A percentile compares a stretch with the other conserved stretches of the same genome.
Evolutionary conservation across 176 grass and related monocot species (phyloP).

Genomic region (Zizania latifolia): DNA sequence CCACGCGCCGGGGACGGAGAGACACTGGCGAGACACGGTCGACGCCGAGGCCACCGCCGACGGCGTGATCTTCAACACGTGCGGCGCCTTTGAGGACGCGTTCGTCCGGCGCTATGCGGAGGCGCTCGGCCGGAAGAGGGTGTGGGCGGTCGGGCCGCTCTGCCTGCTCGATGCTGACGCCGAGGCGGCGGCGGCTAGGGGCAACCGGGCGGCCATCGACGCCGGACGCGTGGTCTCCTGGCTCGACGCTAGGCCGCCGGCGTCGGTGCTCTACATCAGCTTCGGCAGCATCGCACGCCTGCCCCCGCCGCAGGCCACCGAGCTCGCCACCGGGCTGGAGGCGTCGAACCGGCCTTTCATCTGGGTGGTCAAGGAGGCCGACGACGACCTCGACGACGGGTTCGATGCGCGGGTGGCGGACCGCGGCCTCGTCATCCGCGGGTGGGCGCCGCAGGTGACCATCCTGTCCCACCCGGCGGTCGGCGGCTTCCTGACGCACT

Average conservation of each 20-base stretch:
- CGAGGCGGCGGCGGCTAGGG: conserved; percentile 17
- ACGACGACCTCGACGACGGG: background rate
- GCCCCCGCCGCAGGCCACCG: conserved; percentile 26
- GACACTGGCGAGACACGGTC: conserved; percentile 11
- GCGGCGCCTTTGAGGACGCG: conserved; percentile 24
- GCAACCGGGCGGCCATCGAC: conserved; percentile 26
- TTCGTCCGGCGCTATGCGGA: conserved; percentile 34
- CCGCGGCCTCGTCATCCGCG: conserved; percentile 44
- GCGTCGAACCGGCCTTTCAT: conserved; percentile 32
- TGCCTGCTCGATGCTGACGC: conserved; percentile 25
- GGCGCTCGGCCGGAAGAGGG: conserved; percentile 27
- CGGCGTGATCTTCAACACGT: conserved; percentile 49
- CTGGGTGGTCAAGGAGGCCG: conserved; percentile 23
- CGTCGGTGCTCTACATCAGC: conserved; percentile 49
- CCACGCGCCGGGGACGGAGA: conserved; percentile 29
- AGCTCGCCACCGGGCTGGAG: conserved; percentile 48
- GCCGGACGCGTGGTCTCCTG: conserved; percentile 4
- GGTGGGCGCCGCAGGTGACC: conserved; percentile 66
- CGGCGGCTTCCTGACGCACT: conserved; percentile 57
- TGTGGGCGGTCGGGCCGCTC: conserved; percentile 49
- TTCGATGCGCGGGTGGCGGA: conserved; percentile 24
- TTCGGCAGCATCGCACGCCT: conserved; percentile 38
- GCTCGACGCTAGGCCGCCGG: conserved; percentile 29
- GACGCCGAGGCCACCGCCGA: conserved; percentile 45
- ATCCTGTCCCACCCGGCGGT: conserved; percentile 45